These are phyloP conservation scores for Blastobotrys persicus DNA, from an alignment of 1,139 yeast genomes.

Conservation along the genomic window DNA sequence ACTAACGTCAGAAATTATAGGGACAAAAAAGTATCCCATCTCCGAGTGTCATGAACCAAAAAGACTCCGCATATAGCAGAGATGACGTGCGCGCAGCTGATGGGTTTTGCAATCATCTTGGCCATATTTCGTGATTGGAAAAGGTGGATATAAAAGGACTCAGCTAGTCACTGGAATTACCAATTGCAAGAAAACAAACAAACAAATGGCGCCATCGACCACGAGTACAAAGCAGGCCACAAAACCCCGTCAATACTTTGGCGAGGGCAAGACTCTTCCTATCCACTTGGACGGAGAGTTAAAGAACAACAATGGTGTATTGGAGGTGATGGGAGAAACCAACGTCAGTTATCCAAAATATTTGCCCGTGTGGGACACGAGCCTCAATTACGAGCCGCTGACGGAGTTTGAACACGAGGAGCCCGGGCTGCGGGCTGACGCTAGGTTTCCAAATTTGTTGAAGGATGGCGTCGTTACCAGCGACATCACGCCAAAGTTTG, in stretches of 20 bases:
- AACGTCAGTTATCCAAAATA: conserved; percentile 8
- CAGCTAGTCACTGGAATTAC: neutral
- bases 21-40: too few species aligned
- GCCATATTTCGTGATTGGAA: conserved; percentile 4
- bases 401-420: conserved; percentile 39
- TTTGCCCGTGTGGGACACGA: conserved; percentile 10
- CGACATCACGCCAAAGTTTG: conserved; percentile 55
- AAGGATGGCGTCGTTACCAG: conserved; percentile 21
- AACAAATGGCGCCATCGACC: neutral
- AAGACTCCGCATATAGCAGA: too few species aligned
- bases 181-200: neutral
- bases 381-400: conserved; percentile 38
- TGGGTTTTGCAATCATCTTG: neutral
- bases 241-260: neutral
- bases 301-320: conserved; percentile 4
- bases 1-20: too few species aligned
- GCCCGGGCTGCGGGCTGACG: conserved; percentile 39
- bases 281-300: conserved; percentile 5
- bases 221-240: neutral
- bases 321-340: conserved; percentile 8
- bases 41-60: too few species aligned
- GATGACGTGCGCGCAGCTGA: neutral
- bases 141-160: neutral
- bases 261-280: conserved; percentile 6
- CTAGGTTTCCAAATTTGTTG: conserved; percentile 26